phyloP scores from a whole-genome alignment of 805 yeast genomes.

The Yamadazyma ubonensis region DNA sequence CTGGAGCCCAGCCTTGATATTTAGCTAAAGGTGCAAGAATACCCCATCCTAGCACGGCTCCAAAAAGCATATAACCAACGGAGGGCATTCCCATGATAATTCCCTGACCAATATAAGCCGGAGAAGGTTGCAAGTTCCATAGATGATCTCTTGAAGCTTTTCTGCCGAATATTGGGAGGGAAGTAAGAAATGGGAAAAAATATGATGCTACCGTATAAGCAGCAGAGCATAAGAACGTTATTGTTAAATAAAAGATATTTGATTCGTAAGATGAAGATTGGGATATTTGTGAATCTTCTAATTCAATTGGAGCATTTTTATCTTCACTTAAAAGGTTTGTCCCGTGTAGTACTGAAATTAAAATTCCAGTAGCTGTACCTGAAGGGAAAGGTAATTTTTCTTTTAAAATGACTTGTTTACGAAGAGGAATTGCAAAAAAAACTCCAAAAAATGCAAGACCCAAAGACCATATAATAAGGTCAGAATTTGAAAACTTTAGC shows the following conservation, averaged over 20 bases:
- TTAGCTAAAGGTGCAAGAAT: slow-evolving; percentile 80
- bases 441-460: slow-evolving; percentile 95
- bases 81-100: slow-evolving; percentile 96
- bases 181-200: slow-evolving; percentile 66
- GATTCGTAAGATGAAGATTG: slow-evolving; percentile 36
- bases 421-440: slow-evolving; percentile 86
- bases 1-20: slow-evolving; percentile 79
- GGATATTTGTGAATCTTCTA: too few relatives aligned
- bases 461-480: slow-evolving; percentile 75
- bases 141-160: slow-evolving; percentile 60
- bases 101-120: slow-evolving; percentile 97
- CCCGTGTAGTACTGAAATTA: slow-evolving; percentile 83
- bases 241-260: slow-evolving; percentile 58
- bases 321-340: slow-evolving; percentile 48
- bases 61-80: slow-evolving; percentile 85
- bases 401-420: slow-evolving; percentile 82
- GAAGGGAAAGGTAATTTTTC: slow-evolving; percentile 92
- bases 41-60: slow-evolving; percentile 90
- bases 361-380: slow-evolving; percentile 93
- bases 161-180: slow-evolving; percentile 74
- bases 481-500: slow-evolving; percentile 36
- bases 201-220: slow-evolving; percentile 69
- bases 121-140: slow-evolving; percentile 93
- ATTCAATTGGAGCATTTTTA: background rate
- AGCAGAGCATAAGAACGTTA: slow-evolving; percentile 70